Evolutionary conservation across 1,139 yeast species (phyloP), one percentile per base, ranked within the genome.

Genomic region (Taiozyma sp.): DNA sequence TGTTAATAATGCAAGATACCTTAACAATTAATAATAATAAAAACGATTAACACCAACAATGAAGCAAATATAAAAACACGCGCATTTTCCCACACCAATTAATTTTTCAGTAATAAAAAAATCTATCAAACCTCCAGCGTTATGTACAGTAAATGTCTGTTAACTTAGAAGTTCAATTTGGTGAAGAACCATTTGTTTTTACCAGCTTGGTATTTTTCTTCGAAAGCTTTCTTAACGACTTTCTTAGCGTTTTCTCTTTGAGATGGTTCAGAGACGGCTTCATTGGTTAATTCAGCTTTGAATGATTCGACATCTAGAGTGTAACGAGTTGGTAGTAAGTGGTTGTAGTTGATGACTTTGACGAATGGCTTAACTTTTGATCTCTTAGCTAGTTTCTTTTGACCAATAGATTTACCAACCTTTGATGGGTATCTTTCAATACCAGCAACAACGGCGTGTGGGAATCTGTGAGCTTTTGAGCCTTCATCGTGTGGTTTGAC

Each of bases 101-200:
- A 37, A 37, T 37, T 37, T 37, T 37, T 35, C 21, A 16, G 21
- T 16, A n/a, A 16, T 37, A 37, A 37, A 19, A 37, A 37, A 37
- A 16, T 37, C 41, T 37, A 37, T 8, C 19, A 32, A 32, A 32
- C 35, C 41, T 37, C 41, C 41, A 16, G 10, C 9, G 24, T 7
- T 35, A 16, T 35, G 13, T 37, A 37, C 41, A 37, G 41, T 37
- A 37, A 37, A 37, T 10, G 19, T 19, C 41, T 37, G 41, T 21
- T 19, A 19, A 52, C 63, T 88, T 90, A 91, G 83, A 91, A 91
- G 82, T 89, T 87, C 76, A 91, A 88, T 83, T 93, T 91, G 78
- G 96, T 86, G 88, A 91, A 91, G 85, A 91, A 91, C 98, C 98
- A 91, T 81, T 89, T 90, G 91, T 90, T 90, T 88, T 91, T 89